A percentile compares a stretch with the other conserved stretches of the same genome.
Evolutionary conservation across 2,329 filamentous ascomycete genomes (phyloP).

Genomic region (Epichloe hybrida): DNA sequence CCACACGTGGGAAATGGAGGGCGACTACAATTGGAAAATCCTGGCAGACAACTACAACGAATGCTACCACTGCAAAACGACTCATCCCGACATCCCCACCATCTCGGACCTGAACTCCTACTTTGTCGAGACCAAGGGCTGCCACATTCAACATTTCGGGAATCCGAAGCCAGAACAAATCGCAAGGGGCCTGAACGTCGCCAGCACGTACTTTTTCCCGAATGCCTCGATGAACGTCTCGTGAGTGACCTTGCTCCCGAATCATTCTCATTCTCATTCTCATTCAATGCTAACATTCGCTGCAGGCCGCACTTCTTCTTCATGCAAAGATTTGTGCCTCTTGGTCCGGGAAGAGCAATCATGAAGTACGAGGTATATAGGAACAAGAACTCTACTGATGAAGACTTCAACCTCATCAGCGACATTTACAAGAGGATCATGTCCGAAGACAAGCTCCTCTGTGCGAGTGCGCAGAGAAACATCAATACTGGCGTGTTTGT

Average conservation of each 20-base stretch:
- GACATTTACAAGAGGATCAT: conserved; percentile 50
- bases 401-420: conserved; percentile 42
- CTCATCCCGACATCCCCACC: conserved; percentile 42
- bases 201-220: conserved; percentile 35
- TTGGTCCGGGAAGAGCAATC: conserved; percentile 31
- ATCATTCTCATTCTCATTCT: not conserved
- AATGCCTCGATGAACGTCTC: conserved; percentile 37
- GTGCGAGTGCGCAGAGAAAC: conserved; percentile 44
- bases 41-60: conserved; percentile 53
- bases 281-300: not conserved
- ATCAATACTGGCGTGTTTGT: conserved; percentile 47
- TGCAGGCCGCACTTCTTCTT: conserved; percentile 47
- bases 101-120: conserved; percentile 45
- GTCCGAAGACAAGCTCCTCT: conserved; percentile 51
- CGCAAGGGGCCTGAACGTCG: conserved; percentile 29
- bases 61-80: conserved; percentile 49
- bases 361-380: conserved; percentile 53
- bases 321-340: conserved; percentile 48
- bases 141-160: conserved; percentile 37
- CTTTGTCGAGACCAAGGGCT: conserved; percentile 32
- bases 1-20: conserved; percentile 43
- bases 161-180: conserved; percentile 34
- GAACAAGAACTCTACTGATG: conserved; percentile 45
- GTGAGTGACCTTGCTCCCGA: conserved; percentile 21
- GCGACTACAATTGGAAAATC: conserved; percentile 47